A percentile compares a stretch with the other conserved stretches of the same genome.
Conservation (phyloP, 139 green algal species). For the Dunaliella primolecta region DNA sequence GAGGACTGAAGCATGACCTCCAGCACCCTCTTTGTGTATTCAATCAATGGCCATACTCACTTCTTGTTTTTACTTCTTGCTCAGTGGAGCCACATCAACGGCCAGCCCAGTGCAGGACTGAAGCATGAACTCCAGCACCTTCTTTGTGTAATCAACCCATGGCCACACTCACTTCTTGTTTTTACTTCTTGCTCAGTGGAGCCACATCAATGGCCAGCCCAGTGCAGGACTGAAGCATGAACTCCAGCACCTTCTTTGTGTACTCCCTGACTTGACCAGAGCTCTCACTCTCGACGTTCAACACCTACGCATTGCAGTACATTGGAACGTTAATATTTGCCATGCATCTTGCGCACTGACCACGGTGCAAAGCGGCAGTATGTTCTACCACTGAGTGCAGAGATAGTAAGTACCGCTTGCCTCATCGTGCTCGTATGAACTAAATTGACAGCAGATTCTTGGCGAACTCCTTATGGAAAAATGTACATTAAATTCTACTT, state of each 20-base stretch:
- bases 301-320: no score
- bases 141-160: neutral
- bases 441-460: no score
- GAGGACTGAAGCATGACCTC: constrained; percentile 11
- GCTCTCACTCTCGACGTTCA: constrained; percentile 75
- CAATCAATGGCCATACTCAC: no score
- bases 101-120: neutral
- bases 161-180: no score
- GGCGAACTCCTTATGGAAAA: no score
- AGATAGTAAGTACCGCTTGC: no score
- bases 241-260: constrained; percentile 9
- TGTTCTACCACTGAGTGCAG: no score
- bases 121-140: constrained; percentile 20
- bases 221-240: constrained; percentile 3
- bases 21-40: neutral
- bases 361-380: no score
- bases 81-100: neutral
- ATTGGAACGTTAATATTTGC: no score
- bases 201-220: constrained; percentile 2
- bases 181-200: neutral
- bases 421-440: no score
- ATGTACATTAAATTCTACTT: no score
- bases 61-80: neutral
- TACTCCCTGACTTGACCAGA: constrained; percentile 44
- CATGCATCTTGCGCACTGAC: no score